Evolutionary conservation across 306 rosid species (phyloP), one percentile per base, ranked within the genome.

Genomic region (Echinosophora koreensis): DNA sequence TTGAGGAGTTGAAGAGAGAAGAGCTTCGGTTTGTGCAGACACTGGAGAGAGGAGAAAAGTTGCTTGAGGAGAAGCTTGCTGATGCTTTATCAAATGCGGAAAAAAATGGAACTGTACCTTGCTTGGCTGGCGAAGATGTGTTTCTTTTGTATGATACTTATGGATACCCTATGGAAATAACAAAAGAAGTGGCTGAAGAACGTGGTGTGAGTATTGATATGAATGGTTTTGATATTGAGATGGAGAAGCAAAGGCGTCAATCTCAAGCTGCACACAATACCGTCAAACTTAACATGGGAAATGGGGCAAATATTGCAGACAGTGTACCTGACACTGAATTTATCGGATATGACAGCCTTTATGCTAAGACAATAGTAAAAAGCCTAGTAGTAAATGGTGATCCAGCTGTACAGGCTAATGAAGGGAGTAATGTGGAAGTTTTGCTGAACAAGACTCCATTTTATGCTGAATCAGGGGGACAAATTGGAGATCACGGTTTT

Each of bases 381-480:
- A 89, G 97, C 84, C 91, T 95, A 74, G 61, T 89, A 69, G 87
- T 90, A 81, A 91, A 95, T 82, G 98, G 98, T 35, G 88, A 82
- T 77, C 87, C 91, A 32, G 93, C 89, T 35, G 69, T 41, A 64
- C 86, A 77, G 79, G 98, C 85, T 77, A 79, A 89, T 32, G 88
- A 92, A 80, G 98, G 98, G 80, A 89, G 84, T 76, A 81, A 89
- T 71, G 98, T 92, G 72, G 97, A 92, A 88, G 78, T 95, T 82
- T 69, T 92, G 82, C 80, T 95, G 86, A 86, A 90, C 84, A 84
- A 82, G 82, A 95, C 97, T 70, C 98, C 98, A 56, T 95, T 95
- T 88, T 92, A 92, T 87, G 97, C 97, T 61, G 98, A 95, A 89
- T 95, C 98, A 68, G 98, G 97, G 41, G 98, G 97, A 59, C 98